These are phyloP conservation scores for Lichtheimia ornata DNA, from an alignment of 371 early-diverging fungal species.

Conservation along the genomic window DNA sequence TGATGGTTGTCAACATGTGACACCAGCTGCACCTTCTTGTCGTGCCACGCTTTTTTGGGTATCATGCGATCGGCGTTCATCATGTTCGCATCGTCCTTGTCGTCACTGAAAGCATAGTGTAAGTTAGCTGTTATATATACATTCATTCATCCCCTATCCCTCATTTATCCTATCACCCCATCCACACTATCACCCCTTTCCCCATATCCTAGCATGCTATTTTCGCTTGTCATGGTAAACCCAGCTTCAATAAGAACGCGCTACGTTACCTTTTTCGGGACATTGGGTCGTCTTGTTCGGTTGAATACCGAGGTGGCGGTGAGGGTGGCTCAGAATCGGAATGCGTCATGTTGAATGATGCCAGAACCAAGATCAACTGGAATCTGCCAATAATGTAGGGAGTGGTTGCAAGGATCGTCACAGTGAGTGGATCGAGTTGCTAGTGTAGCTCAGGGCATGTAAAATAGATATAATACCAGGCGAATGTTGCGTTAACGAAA, in stretches of 20 bases:
- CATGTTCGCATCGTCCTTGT: background rate
- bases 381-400: background rate
- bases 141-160: background rate
- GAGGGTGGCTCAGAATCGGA: slow-evolving; percentile 17
- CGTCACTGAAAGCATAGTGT: background rate
- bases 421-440: background rate
- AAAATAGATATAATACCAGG: slow-evolving; percentile 5
- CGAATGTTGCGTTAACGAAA: slow-evolving; percentile 5
- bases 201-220: background rate
- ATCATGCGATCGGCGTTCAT: slow-evolving; percentile 1
- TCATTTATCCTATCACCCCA: background rate
- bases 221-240: slow-evolving; percentile 1
- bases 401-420: background rate
- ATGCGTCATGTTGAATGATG: slow-evolving; percentile 10
- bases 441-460: slow-evolving; percentile 3
- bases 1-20: slow-evolving; percentile 8
- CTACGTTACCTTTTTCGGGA: slow-evolving; percentile 16
- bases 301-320: slow-evolving; percentile 3
- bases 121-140: background rate
- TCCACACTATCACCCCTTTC: slow-evolving; percentile 3
- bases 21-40: slow-evolving; percentile 10
- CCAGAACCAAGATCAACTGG: background rate
- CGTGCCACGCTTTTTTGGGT: slow-evolving; percentile 1
- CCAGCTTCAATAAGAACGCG: slow-evolving; percentile 10
- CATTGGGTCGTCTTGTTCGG: slow-evolving; percentile 6